phyloP scores from a whole-genome alignment of 2,329 filamentous ascomycete genomes.

The Rugonectria rugulosa region DNA sequence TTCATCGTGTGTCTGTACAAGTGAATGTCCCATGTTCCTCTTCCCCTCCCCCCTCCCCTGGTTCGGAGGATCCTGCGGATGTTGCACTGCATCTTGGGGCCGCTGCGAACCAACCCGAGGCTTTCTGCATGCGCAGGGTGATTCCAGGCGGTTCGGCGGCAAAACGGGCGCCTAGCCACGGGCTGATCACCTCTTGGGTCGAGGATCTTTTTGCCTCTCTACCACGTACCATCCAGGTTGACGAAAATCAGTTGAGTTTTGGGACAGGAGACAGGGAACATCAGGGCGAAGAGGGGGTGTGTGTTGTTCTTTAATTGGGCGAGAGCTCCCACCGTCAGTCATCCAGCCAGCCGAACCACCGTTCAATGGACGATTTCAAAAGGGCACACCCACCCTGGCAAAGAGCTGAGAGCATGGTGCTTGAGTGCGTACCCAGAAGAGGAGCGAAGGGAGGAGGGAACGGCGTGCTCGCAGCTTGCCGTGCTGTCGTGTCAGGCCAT shows the following conservation, averaged over 20 bases:
- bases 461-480: background rate
- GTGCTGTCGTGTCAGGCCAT: constrained; percentile 12
- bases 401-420: background rate
- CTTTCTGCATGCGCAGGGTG: constrained; percentile 7
- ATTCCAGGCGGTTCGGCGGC: background rate
- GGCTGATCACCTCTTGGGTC: background rate
- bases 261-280: background rate
- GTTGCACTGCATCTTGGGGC: constrained; percentile 5
- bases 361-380: background rate
- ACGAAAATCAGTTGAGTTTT: background rate
- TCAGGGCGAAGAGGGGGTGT: background rate
- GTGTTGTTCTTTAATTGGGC: background rate
- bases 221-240: background rate
- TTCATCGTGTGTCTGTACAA: no score
- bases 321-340: background rate
- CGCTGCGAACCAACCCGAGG: constrained; percentile 15
- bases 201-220: background rate
- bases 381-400: background rate
- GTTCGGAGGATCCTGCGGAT: constrained; percentile 11
- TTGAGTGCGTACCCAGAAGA: background rate
- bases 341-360: background rate
- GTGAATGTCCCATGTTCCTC: background rate
- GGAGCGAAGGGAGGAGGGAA: no score
- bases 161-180: constrained; percentile 1
- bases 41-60: background rate